Evolutionary conservation across 352 stramenopile genomes (phyloP).

Genomic region (Blastocystis sp.): DNA sequence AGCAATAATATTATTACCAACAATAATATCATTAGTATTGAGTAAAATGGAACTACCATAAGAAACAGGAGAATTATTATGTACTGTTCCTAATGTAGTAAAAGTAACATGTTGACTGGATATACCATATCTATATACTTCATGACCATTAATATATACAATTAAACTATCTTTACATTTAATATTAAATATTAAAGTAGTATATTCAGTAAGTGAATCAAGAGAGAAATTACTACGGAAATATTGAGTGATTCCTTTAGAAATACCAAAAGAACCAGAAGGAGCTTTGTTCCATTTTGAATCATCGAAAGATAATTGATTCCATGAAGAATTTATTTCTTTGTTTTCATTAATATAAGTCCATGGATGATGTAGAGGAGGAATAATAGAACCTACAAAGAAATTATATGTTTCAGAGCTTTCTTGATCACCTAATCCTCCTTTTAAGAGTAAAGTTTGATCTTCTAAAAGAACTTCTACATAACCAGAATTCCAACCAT

Average conservation of each 20-base stretch:
- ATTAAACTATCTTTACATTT: conserved; percentile 19
- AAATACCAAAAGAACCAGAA: neutral
- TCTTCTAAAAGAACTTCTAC: too few species aligned
- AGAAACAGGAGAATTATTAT: neutral
- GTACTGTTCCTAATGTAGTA: neutral
- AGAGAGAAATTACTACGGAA: conserved; percentile 7
- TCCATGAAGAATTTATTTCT: too few species aligned
- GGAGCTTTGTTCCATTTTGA: conserved; percentile 7
- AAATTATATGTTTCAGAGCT: too few species aligned
- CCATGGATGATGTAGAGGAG: too few species aligned
- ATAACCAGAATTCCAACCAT: too few species aligned
- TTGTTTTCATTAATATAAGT: neutral
- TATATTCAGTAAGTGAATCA: neutral
- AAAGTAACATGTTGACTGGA: neutral
- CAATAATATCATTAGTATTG: neutral
- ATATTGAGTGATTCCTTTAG: conserved; percentile 23
- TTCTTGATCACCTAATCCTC: too few species aligned
- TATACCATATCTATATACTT: conserved; percentile 8
- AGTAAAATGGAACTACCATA: neutral
- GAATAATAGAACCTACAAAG: too few species aligned
- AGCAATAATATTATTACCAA: conserved; percentile 22
- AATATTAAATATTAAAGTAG: neutral
- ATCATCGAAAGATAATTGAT: neutral
- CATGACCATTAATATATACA: conserved; percentile 26
- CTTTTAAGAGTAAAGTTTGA: too few species aligned